Evolutionary conservation across 2,329 filamentous ascomycete species (phyloP).

Genomic region (Verticillium nonalfalfae): DNA sequence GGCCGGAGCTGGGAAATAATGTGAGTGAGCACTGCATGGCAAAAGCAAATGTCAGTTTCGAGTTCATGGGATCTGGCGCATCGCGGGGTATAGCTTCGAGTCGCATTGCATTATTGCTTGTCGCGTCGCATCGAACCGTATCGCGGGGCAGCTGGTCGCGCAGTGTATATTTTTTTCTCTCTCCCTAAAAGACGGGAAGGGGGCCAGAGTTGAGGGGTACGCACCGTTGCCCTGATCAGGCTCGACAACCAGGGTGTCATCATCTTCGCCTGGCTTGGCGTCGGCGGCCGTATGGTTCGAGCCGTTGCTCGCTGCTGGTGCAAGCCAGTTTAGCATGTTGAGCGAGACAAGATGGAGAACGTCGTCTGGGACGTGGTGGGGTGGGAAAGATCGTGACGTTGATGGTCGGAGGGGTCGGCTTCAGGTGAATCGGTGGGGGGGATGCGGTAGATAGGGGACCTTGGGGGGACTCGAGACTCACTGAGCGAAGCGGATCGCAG

Average conservation of each 20-base stretch:
- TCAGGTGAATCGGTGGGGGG: background rate
- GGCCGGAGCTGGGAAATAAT: constrained; percentile 96
- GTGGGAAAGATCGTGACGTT: constrained; percentile 9
- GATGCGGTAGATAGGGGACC: background rate
- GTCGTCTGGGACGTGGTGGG: constrained; percentile 1
- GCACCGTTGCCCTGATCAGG: constrained; percentile 90
- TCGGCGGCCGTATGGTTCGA: constrained; percentile 50
- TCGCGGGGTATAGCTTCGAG: background rate
- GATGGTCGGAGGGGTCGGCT: background rate
- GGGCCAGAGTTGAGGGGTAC: constrained; percentile 19
- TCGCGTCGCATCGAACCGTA: background rate
- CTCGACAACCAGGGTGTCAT: constrained; percentile 78
- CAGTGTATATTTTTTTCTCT: background rate
- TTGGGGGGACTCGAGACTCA: background rate
- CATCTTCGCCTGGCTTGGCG: constrained; percentile 42
- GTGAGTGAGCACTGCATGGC: constrained; percentile 74
- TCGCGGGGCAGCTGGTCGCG: background rate
- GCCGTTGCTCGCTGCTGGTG: constrained; percentile 33
- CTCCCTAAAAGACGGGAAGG: background rate
- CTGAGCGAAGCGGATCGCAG: constrained; percentile 1
- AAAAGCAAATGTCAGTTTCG: background rate
- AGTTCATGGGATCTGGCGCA: background rate
- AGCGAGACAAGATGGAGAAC: background rate
- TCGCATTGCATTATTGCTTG: background rate
- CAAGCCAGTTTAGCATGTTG: constrained; percentile 36